phyloP scores from a whole-genome alignment of 2,329 filamentous ascomycete genomes.

The Celoporthe dispersa region DNA sequence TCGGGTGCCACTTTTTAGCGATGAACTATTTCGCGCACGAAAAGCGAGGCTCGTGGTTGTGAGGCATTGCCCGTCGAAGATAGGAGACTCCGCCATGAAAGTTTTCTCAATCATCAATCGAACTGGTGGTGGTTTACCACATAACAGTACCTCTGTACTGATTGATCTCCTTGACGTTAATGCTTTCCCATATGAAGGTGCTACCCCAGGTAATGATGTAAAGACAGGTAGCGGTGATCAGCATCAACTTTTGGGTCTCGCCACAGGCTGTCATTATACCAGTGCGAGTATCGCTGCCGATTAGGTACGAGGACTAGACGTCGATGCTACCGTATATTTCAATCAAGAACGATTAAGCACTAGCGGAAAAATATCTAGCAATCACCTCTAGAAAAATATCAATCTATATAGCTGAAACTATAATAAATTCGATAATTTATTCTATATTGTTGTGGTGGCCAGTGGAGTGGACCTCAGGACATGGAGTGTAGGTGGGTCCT shows the following conservation, averaged over 20 bases:
- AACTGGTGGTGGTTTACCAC: too few species aligned
- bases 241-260: not conserved
- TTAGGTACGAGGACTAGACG: not conserved
- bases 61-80: too few species aligned
- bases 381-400: not conserved
- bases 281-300: not conserved
- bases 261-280: not conserved
- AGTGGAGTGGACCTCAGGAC: too few species aligned
- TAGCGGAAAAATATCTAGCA: not conserved
- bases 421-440: not conserved
- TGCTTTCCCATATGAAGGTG: not conserved
- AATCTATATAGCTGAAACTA: not conserved
- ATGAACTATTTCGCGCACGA: too few species aligned
- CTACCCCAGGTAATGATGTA: not conserved
- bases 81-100: too few species aligned
- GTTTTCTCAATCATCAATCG: too few species aligned
- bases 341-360: not conserved
- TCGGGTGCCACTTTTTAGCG: too few species aligned
- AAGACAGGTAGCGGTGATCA: not conserved
- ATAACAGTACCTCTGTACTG: not conserved
- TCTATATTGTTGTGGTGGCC: too few species aligned
- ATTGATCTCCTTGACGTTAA: not conserved
- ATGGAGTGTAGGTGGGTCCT: too few species aligned
- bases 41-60: too few species aligned
- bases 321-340: not conserved